A percentile compares a stretch with the other conserved stretches of the same genome.
Conservation (phyloP, 441 rosid genomes). For the Brassica balearica region DNA sequence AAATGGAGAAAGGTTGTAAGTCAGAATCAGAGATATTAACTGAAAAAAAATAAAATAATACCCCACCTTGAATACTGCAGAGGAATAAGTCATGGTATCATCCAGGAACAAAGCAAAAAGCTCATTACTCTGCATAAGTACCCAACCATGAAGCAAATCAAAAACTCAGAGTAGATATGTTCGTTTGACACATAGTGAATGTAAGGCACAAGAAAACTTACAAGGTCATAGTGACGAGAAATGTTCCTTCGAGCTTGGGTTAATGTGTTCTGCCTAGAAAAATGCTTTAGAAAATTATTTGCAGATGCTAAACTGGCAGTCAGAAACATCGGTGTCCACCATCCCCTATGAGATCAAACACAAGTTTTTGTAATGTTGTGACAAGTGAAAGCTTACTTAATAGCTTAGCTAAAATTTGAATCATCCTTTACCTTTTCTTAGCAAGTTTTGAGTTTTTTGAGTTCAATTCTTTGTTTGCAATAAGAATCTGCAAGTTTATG, state of each 20-base stretch:
- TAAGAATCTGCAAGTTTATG: constrained; percentile 62
- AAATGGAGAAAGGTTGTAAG: neutral
- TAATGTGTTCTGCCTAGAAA: constrained; percentile 71
- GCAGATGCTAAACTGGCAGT: constrained; percentile 78
- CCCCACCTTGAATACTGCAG: constrained; percentile 74
- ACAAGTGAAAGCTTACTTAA: neutral
- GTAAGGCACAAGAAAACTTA: constrained; percentile 29
- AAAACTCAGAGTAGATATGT: neutral
- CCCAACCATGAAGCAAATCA: neutral
- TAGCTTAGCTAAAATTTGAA: neutral
- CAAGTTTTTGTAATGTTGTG: neutral
- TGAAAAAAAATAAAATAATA: neutral
- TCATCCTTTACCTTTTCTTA: constrained; percentile 61
- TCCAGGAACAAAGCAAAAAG: constrained; percentile 82
- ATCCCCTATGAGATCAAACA: constrained; percentile 61
- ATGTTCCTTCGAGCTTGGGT: constrained; percentile 93
- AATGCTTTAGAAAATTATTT: constrained; percentile 71
- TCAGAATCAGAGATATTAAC: neutral
- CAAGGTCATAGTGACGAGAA: constrained; percentile 90
- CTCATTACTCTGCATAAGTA: constrained; percentile 65
- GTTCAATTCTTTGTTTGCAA: constrained; percentile 68
- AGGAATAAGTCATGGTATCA: constrained; percentile 90
- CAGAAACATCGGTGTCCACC: constrained; percentile 92
- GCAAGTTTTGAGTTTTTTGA: constrained; percentile 47
- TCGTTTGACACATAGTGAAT: neutral